Percentiles rank a stretch among this genome's conserved stretches.
Conservation (phyloP, 495 filamentous ascomycete species). For the Penicillium lagena region DNA sequence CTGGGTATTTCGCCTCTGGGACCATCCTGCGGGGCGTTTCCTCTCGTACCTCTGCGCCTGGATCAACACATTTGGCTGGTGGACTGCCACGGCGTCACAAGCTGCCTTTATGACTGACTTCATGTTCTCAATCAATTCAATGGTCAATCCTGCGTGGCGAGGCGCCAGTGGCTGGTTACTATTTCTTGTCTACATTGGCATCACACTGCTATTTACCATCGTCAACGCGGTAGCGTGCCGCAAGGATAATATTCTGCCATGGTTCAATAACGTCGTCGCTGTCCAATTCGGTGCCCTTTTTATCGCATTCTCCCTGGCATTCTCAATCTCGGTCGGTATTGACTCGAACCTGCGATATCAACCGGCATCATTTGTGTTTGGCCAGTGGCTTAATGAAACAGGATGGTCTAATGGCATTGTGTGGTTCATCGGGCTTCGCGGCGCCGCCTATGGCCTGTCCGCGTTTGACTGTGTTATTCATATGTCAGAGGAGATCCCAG, state of each 20-base stretch:
- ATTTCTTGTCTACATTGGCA: slow-evolving; percentile 36
- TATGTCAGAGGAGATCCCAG: slow-evolving; percentile 46
- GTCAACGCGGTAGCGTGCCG: slow-evolving; percentile 38
- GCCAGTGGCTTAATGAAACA: slow-evolving; percentile 52
- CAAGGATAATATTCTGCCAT: slow-evolving; percentile 30
- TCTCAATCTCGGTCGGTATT: slow-evolving; percentile 34
- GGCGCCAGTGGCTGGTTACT: slow-evolving; percentile 35
- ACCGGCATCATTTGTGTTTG: slow-evolving; percentile 44
- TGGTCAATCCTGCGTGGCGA: slow-evolving; percentile 32
- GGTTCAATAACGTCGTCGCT: slow-evolving; percentile 40
- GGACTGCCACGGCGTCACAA: slow-evolving; percentile 39
- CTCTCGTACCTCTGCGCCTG: slow-evolving; percentile 41
- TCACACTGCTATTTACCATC: slow-evolving; percentile 27
- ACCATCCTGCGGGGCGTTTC: slow-evolving; percentile 27
- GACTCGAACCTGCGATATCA: slow-evolving; percentile 28
- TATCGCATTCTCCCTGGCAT: slow-evolving; percentile 32
- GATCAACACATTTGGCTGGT: slow-evolving; percentile 46
- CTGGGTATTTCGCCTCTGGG: slow-evolving; percentile 35
- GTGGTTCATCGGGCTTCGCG: slow-evolving; percentile 55
- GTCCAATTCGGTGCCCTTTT: slow-evolving; percentile 37
- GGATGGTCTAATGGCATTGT: slow-evolving; percentile 57
- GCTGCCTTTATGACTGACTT: slow-evolving; percentile 44
- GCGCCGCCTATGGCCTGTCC: slow-evolving; percentile 52
- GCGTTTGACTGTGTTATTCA: slow-evolving; percentile 57
- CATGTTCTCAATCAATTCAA: slow-evolving; percentile 36